Conservation (phyloP, 805 yeast species). For the Yamadazyma akitaensis region DNA sequence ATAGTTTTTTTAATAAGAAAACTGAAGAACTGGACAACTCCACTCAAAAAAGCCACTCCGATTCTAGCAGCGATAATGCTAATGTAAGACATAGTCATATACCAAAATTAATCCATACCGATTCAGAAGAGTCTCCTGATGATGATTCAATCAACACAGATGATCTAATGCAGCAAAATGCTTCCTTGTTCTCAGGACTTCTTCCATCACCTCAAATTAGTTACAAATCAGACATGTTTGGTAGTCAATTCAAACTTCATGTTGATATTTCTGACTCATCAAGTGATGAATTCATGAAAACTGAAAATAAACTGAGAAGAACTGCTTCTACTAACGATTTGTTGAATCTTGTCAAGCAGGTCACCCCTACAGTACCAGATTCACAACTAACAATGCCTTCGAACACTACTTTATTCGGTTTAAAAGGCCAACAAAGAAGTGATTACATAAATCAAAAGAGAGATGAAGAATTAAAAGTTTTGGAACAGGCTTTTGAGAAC, state of each 20-base stretch:
- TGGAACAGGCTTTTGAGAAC: slow-evolving; percentile 7
- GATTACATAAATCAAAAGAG: slow-evolving; percentile 3
- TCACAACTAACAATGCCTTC: background rate
- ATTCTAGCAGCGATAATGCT: slow-evolving; percentile 4
- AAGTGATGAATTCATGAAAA: slow-evolving; percentile 4
- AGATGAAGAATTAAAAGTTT: slow-evolving; percentile 11
- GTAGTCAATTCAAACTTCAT: slow-evolving; percentile 15
- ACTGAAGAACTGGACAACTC: slow-evolving; percentile 1
- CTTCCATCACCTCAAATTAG: slow-evolving; percentile 42
- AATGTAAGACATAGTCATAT: slow-evolving; percentile 14
- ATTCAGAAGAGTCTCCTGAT: slow-evolving; percentile 19
- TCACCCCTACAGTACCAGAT: slow-evolving; percentile 7
- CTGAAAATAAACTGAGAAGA: slow-evolving; percentile 14
- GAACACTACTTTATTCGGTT: background rate
- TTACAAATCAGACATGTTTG: slow-evolving; percentile 28
- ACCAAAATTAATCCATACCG: slow-evolving; percentile 17
- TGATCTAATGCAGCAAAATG: slow-evolving; percentile 28
- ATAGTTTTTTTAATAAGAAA: slow-evolving; percentile 8
- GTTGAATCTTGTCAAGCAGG: slow-evolving; percentile 10
- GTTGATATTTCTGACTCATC: slow-evolving; percentile 5
- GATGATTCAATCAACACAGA: slow-evolving; percentile 25
- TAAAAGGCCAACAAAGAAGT: background rate
- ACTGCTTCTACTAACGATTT: slow-evolving; percentile 16
- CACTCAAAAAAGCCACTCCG: slow-evolving; percentile 1
- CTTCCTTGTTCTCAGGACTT: slow-evolving; percentile 28